These are phyloP conservation scores for Priceomyces castillae DNA, from an alignment of 805 yeast genomes.

Conservation along the genomic window DNA sequence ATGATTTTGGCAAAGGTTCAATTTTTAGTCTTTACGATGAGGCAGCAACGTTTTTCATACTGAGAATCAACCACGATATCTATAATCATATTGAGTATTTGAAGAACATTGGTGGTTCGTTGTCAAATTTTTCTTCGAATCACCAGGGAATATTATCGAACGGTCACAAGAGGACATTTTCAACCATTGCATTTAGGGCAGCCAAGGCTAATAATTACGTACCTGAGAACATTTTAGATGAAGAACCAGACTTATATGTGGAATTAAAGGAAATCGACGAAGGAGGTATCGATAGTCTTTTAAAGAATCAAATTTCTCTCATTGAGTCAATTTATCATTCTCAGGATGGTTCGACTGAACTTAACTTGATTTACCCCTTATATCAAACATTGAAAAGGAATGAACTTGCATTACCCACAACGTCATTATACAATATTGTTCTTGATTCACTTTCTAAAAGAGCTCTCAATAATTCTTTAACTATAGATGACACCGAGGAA, in stretches of 20 bases:
- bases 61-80: conserved; percentile 29
- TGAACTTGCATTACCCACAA: conserved; percentile 43
- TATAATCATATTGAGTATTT: conserved; percentile 24
- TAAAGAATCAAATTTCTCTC: conserved; percentile 17
- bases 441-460: conserved; percentile 54
- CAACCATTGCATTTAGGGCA: conserved; percentile 5
- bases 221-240: not conserved
- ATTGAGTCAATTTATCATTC: conserved; percentile 18
- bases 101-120: conserved; percentile 18
- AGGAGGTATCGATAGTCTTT: conserved; percentile 11
- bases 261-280: not conserved
- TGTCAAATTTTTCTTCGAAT: conserved; percentile 19
- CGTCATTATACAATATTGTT: conserved; percentile 52
- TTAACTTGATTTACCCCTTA: conserved; percentile 36
- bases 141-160: conserved; percentile 5
- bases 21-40: not conserved
- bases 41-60: conserved; percentile 22
- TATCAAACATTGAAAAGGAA: conserved; percentile 42
- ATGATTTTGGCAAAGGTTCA: conserved; percentile 5
- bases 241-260: not conserved
- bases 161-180: conserved; percentile 5
- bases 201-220: not conserved
- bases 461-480: conserved; percentile 36
- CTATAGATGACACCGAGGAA: conserved; percentile 47
- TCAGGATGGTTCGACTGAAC: conserved; percentile 18